Evolutionary conservation across 2,329 filamentous ascomycete genomes (phyloP).

Genomic region (Colletotrichum sp.): DNA sequence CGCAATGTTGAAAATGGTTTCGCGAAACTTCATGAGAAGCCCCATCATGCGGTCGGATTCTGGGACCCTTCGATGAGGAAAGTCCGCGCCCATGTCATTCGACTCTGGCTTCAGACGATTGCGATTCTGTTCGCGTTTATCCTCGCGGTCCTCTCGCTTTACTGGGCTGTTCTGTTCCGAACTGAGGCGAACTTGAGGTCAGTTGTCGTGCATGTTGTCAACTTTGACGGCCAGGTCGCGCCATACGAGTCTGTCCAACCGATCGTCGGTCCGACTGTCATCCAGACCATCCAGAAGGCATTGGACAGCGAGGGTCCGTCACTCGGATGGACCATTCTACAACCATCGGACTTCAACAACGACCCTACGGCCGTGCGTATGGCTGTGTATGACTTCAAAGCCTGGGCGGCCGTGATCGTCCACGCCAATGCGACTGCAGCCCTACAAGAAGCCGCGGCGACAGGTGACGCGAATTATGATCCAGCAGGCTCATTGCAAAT

Average conservation of each 20-base stretch:
- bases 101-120: constrained; percentile 31
- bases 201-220: constrained; percentile 63
- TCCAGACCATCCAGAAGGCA: constrained; percentile 47
- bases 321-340: constrained; percentile 55
- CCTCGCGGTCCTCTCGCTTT: constrained; percentile 60
- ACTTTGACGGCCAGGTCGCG: constrained; percentile 63
- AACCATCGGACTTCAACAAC: constrained; percentile 56
- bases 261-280: constrained; percentile 61
- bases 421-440: constrained; percentile 66
- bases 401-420: constrained; percentile 67
- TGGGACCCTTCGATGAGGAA: constrained; percentile 41
- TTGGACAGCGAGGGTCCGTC: constrained; percentile 40
- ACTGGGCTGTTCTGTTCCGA: constrained; percentile 63
- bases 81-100: constrained; percentile 29
- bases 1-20: not conserved
- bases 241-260: constrained; percentile 55
- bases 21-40: not conserved
- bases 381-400: constrained; percentile 62
- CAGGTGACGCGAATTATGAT: constrained; percentile 63
- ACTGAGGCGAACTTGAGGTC: constrained; percentile 52
- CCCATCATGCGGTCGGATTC: constrained; percentile 45
- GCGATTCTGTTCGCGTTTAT: constrained; percentile 59
- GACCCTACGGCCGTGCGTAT: constrained; percentile 62
- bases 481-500: constrained; percentile 63
- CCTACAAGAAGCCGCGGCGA: constrained; percentile 57